A percentile compares a stretch with the other conserved stretches of the same genome.
These are phyloP conservation scores for Trichophyton simii DNA, from an alignment of 2,329 filamentous ascomycete species.

Conservation along the genomic window DNA sequence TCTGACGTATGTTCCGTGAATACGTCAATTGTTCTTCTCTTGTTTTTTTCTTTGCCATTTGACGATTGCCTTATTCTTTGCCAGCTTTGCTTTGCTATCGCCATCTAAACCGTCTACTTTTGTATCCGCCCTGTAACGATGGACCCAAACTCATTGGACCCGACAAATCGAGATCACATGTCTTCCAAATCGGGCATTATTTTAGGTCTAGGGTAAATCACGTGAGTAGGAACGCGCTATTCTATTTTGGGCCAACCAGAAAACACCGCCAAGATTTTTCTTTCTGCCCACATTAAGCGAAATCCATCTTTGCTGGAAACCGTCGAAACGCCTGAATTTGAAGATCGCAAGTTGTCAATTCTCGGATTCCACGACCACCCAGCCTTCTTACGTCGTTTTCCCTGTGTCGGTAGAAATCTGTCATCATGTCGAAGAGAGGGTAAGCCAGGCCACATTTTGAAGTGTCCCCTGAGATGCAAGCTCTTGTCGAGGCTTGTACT, in stretches of 20 bases:
- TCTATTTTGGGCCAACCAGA: slow-evolving; percentile 13
- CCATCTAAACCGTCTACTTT: too few species aligned
- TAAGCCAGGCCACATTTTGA: slow-evolving; percentile 20
- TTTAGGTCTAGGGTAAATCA: slow-evolving; percentile 29
- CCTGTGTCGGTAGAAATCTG: slow-evolving; percentile 29
- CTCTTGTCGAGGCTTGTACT: not conserved
- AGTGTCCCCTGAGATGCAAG: not conserved
- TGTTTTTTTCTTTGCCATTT: not conserved
- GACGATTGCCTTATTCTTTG: not conserved
- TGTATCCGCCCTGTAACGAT: too few species aligned
- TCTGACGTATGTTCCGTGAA: slow-evolving; percentile 1
- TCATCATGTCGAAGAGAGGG: slow-evolving; percentile 42
- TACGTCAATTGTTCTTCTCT: not conserved
- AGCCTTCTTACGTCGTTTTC: slow-evolving; percentile 22
- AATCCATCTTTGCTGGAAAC: slow-evolving; percentile 15
- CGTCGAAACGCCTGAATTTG: slow-evolving; percentile 6
- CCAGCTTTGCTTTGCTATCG: not conserved
- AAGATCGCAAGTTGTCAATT: slow-evolving; percentile 1
- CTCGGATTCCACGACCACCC: slow-evolving; percentile 14
- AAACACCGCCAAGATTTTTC: slow-evolving; percentile 34
- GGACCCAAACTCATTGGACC: not conserved
- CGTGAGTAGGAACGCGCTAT: slow-evolving; percentile 5
- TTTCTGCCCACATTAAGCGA: slow-evolving; percentile 33
- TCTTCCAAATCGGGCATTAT: not conserved
- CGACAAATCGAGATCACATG: not conserved